These are phyloP conservation scores for Bretschneidera sinensis DNA, from an alignment of 345 rosid genomes.

Conservation along the genomic window DNA sequence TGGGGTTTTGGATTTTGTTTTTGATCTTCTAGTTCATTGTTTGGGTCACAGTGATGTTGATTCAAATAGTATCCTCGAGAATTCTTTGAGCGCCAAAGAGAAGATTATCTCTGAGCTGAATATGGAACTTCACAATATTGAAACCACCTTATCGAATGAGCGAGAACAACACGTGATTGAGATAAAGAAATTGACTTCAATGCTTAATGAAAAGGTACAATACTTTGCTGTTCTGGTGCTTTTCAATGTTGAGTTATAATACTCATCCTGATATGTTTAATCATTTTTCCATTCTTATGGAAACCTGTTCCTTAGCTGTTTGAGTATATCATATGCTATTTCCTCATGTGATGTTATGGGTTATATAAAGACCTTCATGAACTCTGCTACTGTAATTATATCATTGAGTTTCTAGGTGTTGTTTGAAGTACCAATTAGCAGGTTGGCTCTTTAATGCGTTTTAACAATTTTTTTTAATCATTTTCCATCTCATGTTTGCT, in stretches of 20 bases:
- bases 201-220: slow-evolving; percentile 71
- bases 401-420: too few species aligned
- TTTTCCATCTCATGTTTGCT: too few species aligned
- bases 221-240: slow-evolving; percentile 4
- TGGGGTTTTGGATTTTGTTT: slow-evolving; percentile 8
- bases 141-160: slow-evolving; percentile 67
- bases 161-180: slow-evolving; percentile 77
- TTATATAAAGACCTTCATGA: too few species aligned
- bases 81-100: slow-evolving; percentile 83
- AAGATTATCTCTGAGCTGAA: slow-evolving; percentile 91
- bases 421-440: too few species aligned
- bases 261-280: neutral
- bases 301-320: neutral
- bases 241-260: neutral
- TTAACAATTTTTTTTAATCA: too few species aligned
- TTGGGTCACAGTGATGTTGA: slow-evolving; percentile 60
- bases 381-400: too few species aligned
- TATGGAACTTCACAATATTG: slow-evolving; percentile 84
- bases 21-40: slow-evolving; percentile 13
- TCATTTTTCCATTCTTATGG: neutral
- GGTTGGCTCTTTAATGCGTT: too few species aligned
- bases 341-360: too few species aligned
- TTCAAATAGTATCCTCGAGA: slow-evolving; percentile 79
- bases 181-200: slow-evolving; percentile 66
- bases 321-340: neutral